Evolutionary conservation across 345 rosid genomes (phyloP).

Genomic region (Passiflora organensis): DNA sequence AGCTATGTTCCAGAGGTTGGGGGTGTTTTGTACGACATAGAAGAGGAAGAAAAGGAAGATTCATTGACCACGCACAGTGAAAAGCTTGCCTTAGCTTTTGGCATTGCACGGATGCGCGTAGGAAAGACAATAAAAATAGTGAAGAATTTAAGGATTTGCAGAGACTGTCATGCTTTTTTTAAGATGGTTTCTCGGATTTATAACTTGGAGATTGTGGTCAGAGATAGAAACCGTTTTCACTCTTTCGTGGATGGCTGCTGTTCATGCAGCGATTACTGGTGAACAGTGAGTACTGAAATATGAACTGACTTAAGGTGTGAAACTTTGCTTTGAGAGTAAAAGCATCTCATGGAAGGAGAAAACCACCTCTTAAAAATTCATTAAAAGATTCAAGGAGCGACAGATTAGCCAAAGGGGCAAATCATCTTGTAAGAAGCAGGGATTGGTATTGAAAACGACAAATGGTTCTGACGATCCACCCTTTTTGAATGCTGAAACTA

Average conservation of each 20-base stretch:
- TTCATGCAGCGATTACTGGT: constrained; percentile 66
- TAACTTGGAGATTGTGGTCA: constrained; percentile 45
- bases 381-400: no score
- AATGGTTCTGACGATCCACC: no score
- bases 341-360: no score
- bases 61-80: constrained; percentile 54
- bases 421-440: no score
- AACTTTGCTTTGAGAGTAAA: neutral
- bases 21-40: constrained; percentile 45
- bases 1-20: constrained; percentile 51
- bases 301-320: neutral
- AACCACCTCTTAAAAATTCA: no score
- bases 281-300: neutral
- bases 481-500: no score
- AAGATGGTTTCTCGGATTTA: constrained; percentile 49
- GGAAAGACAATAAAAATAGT: constrained; percentile 44
- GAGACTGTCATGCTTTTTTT: constrained; percentile 54
- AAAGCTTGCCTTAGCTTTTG: constrained; percentile 68
- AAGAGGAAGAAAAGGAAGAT: constrained; percentile 61
- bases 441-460: no score
- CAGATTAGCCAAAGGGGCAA: no score
- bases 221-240: constrained; percentile 67
- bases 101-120: constrained; percentile 34
- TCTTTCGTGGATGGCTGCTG: constrained; percentile 43
- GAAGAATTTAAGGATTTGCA: constrained; percentile 58